These are phyloP conservation scores for Chalciporus sp. DNA, from an alignment of 1,284 basidiomycete species.

Conservation along the genomic window DNA sequence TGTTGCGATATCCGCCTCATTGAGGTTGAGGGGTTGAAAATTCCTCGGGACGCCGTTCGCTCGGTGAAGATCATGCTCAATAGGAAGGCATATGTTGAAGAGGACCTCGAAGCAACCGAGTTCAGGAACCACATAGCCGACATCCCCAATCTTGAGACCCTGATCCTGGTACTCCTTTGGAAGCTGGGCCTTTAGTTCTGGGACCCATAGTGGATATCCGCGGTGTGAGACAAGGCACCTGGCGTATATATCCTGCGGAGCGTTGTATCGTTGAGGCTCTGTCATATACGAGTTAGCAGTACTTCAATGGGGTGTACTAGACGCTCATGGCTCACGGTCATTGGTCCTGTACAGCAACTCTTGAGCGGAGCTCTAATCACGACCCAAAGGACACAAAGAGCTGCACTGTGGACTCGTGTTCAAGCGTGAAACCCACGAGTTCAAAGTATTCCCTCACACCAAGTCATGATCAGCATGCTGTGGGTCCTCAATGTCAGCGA, in stretches of 20 bases:
- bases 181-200: not conserved
- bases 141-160: slow-evolving; percentile 4
- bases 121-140: not conserved
- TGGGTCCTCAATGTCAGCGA: too few species aligned
- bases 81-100: not conserved
- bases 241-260: not conserved
- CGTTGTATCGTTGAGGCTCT: too few species aligned
- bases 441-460: too few species aligned
- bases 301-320: too few species aligned
- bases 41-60: not conserved
- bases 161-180: not conserved
- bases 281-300: too few species aligned
- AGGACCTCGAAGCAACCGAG: not conserved
- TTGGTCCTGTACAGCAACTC: too few species aligned
- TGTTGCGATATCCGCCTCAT: not conserved
- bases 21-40: not conserved
- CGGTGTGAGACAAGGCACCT: not conserved
- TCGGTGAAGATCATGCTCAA: not conserved
- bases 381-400: too few species aligned
- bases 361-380: too few species aligned
- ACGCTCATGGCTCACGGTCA: too few species aligned
- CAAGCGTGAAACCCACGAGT: too few species aligned
- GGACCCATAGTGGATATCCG: slow-evolving; percentile 1
- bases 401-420: too few species aligned
- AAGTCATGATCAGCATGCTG: too few species aligned